A percentile compares a stretch with the other conserved stretches of the same genome.
These are phyloP conservation scores for Rutstroemia sp. DNA, from an alignment of 2,329 filamentous ascomycete species.

Conservation along the genomic window DNA sequence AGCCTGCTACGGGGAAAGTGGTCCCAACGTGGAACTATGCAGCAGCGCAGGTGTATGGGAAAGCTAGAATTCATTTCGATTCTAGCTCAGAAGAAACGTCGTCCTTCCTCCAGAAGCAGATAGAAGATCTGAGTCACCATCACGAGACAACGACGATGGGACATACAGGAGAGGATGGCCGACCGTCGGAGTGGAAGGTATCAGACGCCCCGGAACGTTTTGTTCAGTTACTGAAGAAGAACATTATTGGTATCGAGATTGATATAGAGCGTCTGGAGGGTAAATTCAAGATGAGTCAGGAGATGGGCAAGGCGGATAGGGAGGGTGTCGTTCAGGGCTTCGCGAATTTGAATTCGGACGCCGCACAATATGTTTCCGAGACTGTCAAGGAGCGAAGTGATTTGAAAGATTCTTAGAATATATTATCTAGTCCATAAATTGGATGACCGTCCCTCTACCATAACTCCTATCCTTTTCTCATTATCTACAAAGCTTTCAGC, in stretches of 20 bases:
- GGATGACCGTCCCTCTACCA: too few relatives aligned
- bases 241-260: conserved; percentile 55
- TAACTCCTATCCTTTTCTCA: too few relatives aligned
- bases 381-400: too few relatives aligned
- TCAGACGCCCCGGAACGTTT: conserved; percentile 49
- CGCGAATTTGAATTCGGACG: not conserved
- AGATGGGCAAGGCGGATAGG: conserved; percentile 43
- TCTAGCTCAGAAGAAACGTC: conserved; percentile 37
- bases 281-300: conserved; percentile 58
- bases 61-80: conserved; percentile 46
- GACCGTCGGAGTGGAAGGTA: conserved; percentile 45
- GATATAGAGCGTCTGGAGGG: conserved; percentile 47
- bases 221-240: conserved; percentile 48
- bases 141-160: conserved; percentile 50
- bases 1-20: conserved; percentile 56
- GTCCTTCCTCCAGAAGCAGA: conserved; percentile 42
- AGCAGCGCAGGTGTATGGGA: conserved; percentile 56
- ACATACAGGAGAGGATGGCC: conserved; percentile 33
- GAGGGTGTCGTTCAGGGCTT: conserved; percentile 53
- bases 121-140: conserved; percentile 44
- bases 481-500: too few relatives aligned
- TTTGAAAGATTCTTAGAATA: too few relatives aligned
- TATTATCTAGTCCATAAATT: too few relatives aligned
- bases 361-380: too few relatives aligned
- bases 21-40: conserved; percentile 67